Base-by-base conservation (phyloP, 2,329 filamentous ascomycete species). In the Lachnellula cervina region DNA sequence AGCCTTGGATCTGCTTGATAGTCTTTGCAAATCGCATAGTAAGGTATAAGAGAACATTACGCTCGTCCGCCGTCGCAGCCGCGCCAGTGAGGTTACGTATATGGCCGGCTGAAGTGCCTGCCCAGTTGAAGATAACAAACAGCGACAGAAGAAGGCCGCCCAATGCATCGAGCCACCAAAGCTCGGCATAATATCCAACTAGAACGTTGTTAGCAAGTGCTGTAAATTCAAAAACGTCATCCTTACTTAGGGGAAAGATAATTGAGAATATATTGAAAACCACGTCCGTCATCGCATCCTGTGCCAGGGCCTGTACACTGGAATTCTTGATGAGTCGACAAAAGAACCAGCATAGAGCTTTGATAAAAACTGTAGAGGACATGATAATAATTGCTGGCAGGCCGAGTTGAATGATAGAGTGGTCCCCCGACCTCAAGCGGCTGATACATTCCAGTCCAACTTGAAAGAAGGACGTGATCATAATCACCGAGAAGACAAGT, bases 81-180 rank as follows among this genome's bases (percentile, higher is more conserved):
- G 80, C 74, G n/a, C 82, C 82, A 0, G 80, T 81, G 5, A 86
- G 71, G 2, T 82, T 76, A 1, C 77, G 77, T 47, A 86, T 77
- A 61, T 85, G 84, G 53, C 81, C 76, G 48, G 83, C 74, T 58
- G 77, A 82, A 0, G 84, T 87, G 46, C 77, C 75, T 1, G 79
- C 79, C 85, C 84, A 88, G 70, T 88, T 85, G 69, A 80, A 83
- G 62, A 88, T 87, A 68, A 88, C 86, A 72, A 80, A 87, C 4
- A 87, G 69, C 0, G 84, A 86, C 0, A 88, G 73, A 0, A 87
- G 64, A 0, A 80, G 78, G 3, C 84, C 85, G 53, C 84, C 85
- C 0, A 80, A 73, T 5, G 76, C 73, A 66, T 88, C 85, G 14
- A 88, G 74, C 84, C 84, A 88, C 84, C 85, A 88, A 14, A 86